Evolutionary conservation across 306 rosid genomes (phyloP), one percentile per base, ranked within the genome.

Genomic region (Corylus avellana): DNA sequence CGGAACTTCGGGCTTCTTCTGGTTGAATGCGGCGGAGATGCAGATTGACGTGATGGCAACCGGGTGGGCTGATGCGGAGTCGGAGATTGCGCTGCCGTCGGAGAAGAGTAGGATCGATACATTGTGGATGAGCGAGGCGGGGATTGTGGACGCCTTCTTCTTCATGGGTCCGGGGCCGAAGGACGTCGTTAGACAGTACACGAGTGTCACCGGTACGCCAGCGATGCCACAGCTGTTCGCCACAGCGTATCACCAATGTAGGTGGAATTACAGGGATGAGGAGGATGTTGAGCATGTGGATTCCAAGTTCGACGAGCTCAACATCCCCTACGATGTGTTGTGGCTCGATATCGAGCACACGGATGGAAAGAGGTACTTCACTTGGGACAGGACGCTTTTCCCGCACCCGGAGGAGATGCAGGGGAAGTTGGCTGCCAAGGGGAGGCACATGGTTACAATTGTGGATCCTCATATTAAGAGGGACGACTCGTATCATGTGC

Each of bases 301-400:
- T 80, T 81, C 98, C 0, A 93, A 85, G 83, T 95, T 95, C 71
- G 99, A 95, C 39, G 99, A 95, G 82, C 70, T 86, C 27, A 92
- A 95, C 59, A 95, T 95, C 47, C 99, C 99, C 4, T 95, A 95
- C 77, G 99, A 95, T 86, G 97, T 95, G 72, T 68, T 95, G 89
- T 93, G 98, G 99, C 99, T 95, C 82, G 99, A 95, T 78, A 93
- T 95, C 71, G 99, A 95, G 48, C 99, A 95, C 79, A 93, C 99
- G 0, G 93, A 90, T 83, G 98, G 97, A 70, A 95, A 86, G 92
- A 93, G 78, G 89, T 95, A 95, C 85, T 88, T 93, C 37, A 93
- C 99, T 17, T 95, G 99, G 99, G 99, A 95, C 57, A 84, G 58
- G 7, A 75, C 72, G 69, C 89, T 89, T 63, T 95, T 95, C 78